These are phyloP conservation scores for Verticillium nubilum DNA, from an alignment of 2,329 filamentous ascomycete species.

Conservation along the genomic window DNA sequence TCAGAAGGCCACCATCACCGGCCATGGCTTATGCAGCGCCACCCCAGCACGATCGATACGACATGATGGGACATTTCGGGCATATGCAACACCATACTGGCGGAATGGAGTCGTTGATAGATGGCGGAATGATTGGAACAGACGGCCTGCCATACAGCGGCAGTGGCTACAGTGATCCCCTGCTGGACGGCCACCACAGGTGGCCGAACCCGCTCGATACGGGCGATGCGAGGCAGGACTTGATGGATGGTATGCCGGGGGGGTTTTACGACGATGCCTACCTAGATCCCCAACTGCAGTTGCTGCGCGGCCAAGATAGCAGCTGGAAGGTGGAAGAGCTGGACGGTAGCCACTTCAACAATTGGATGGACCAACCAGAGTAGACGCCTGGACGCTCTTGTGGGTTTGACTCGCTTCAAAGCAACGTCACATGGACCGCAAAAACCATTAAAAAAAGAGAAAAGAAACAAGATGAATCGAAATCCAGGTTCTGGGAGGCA, in stretches of 20 bases:
- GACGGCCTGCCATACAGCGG: slow-evolving; percentile 7
- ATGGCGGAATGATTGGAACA: slow-evolving; percentile 9
- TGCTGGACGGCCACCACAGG: not conserved
- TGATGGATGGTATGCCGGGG: slow-evolving; percentile 6
- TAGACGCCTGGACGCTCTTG: slow-evolving; percentile 1
- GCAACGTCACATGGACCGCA: no score
- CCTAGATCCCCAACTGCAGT: slow-evolving; percentile 15
- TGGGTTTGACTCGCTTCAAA: no score
- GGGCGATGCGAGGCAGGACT: slow-evolving; percentile 3
- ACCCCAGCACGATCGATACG: slow-evolving; percentile 8
- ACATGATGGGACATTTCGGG: slow-evolving; percentile 11
- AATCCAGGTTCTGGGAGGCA: no score
- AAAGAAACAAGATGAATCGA: no score
- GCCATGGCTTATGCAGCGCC: slow-evolving; percentile 13
- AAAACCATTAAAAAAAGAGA: no score
- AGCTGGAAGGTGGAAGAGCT: slow-evolving; percentile 30
- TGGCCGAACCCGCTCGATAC: not conserved
- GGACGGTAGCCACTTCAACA: slow-evolving; percentile 22
- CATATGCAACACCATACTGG: slow-evolving; percentile 10
- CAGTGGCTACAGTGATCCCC: not conserved
- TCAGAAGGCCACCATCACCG: slow-evolving; percentile 28
- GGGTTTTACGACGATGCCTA: slow-evolving; percentile 14
- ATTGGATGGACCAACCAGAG: slow-evolving; percentile 24
- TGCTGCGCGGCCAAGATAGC: slow-evolving; percentile 22
- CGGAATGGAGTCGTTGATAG: slow-evolving; percentile 13